Base-by-base conservation (phyloP, 257 asterid species). In the Jacaranda copaia region DNA sequence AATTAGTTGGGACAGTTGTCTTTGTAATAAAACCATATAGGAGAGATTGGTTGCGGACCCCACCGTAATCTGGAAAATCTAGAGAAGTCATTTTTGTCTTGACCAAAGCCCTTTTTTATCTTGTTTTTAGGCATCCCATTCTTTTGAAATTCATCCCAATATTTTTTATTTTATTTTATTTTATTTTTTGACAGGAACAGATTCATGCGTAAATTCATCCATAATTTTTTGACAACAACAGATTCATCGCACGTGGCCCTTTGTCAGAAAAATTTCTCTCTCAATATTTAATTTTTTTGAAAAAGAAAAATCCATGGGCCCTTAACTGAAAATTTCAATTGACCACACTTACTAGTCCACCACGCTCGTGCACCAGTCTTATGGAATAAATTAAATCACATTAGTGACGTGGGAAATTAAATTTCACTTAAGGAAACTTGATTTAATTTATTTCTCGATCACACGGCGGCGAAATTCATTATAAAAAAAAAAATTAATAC, bases 171-270 rank as follows among this genome's bases (percentile, higher is more conserved):
- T 25, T 25, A 25, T 25, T 25, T 25, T 25, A 25, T 25, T 25
- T 25, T 25, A 25, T 25, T 25, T 25, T 25, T 25, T 25, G 32
- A 25, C 32, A 25, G 2, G 32, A 25, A 25, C 32, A 25, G 32
- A 25, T 25, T 25, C 32, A 25, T 25, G 32, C 32, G 32, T 25
- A 25, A 25, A 25, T 25, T 25, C 32, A n/a, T 71, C 70, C 36
- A 11, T 8, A 11, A 7, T 52, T n/a, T 39, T 74, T 66, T 25
- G 84, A 80, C 53, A 57, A 16, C 49, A 61, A 76, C 78, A 73
- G 86, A 70, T 87, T 69, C 91, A 87, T 83, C 73, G 89, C 57
- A 87, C 79, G 70, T 81, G 77, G 84, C 51, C 80, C 58, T 66
- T 68, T 53, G 8, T 53, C 76, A 12, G 18, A 35, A 62, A 57